A percentile compares a stretch with the other conserved stretches of the same genome.
Evolutionary conservation across 257 asterid genomes (phyloP).

Genomic region (Solanum etuberosum): DNA sequence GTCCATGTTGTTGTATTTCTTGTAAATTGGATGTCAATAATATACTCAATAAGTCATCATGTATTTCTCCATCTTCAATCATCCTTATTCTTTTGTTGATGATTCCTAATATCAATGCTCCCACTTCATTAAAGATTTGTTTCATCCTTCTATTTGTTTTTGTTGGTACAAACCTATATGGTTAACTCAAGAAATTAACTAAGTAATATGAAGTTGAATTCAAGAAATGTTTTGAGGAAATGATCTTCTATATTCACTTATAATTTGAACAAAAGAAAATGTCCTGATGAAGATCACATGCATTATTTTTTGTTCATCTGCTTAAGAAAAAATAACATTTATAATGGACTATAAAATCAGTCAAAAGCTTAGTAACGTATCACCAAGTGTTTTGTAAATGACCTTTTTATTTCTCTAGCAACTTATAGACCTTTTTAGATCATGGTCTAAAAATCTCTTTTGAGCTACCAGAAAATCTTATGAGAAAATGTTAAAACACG

Average conservation of each 20-base stretch:
- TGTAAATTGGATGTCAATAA: constrained; percentile 6
- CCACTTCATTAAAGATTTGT: background rate
- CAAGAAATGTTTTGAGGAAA: background rate
- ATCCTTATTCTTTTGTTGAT: background rate
- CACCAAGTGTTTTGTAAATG: background rate
- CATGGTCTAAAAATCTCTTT: background rate
- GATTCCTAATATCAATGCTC: background rate
- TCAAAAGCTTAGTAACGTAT: background rate
- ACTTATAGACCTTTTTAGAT: background rate
- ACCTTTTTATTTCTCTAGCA: background rate
- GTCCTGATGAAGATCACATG: background rate
- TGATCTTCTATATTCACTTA: background rate
- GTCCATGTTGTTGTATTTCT: background rate
- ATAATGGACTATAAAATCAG: background rate
- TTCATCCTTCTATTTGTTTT: constrained; percentile 9
- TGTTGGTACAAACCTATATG: constrained; percentile 4
- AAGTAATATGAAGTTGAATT: background rate
- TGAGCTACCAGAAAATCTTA: background rate
- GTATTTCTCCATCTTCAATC: background rate
- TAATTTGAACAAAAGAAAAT: background rate
- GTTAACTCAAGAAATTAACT: background rate
- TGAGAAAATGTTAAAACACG: background rate
- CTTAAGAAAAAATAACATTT: background rate
- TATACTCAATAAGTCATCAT: constrained; percentile 13
- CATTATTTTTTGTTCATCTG: background rate